Percentiles rank a stretch among this genome's conserved stretches.
Evolutionary conservation across 768 basidiomycete species (phyloP).

Genomic region (Stropharia rugosoannulata): DNA sequence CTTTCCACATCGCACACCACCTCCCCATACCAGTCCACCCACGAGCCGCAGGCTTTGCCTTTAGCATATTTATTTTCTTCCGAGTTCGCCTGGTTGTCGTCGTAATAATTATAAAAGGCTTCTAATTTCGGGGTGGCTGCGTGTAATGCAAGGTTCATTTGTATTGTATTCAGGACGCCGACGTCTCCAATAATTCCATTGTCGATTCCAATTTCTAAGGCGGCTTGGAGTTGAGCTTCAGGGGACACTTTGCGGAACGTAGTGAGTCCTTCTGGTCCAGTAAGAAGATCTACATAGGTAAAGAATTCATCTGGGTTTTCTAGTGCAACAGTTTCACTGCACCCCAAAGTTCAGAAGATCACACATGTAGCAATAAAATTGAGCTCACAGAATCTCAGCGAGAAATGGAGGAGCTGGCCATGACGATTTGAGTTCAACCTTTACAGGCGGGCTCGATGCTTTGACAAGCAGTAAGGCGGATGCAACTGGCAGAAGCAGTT

Average conservation of each 20-base stretch:
- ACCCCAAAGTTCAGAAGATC: background rate
- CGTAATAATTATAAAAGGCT: conserved; percentile 79
- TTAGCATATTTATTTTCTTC: conserved; percentile 5
- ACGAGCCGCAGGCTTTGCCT: conserved; percentile 55
- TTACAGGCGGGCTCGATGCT: conserved; percentile 46
- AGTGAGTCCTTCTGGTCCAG: conserved; percentile 44
- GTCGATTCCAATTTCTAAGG: conserved; percentile 48
- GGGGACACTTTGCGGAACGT: conserved; percentile 35
- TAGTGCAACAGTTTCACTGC: conserved; percentile 77
- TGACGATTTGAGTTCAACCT: conserved; percentile 58
- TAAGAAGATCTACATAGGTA: conserved; percentile 66
- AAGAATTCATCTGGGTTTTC: conserved; percentile 79
- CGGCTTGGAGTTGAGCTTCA: conserved; percentile 52
- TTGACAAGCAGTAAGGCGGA: conserved; percentile 13
- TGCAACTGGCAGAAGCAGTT: conserved; percentile 23
- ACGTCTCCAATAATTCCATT: conserved; percentile 48
- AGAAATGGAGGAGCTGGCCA: conserved; percentile 66
- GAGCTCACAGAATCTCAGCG: conserved; percentile 63
- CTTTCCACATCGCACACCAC: conserved; percentile 67
- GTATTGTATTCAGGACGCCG: conserved; percentile 53
- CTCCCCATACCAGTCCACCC: conserved; percentile 85
- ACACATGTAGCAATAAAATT: background rate
- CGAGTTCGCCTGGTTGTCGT: conserved; percentile 30
- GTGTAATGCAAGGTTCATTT: conserved; percentile 77
- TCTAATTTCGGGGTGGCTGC: conserved; percentile 78